These are phyloP conservation scores for Euphorbia lathyris DNA, from an alignment of 345 rosid species.

Conservation along the genomic window DNA sequence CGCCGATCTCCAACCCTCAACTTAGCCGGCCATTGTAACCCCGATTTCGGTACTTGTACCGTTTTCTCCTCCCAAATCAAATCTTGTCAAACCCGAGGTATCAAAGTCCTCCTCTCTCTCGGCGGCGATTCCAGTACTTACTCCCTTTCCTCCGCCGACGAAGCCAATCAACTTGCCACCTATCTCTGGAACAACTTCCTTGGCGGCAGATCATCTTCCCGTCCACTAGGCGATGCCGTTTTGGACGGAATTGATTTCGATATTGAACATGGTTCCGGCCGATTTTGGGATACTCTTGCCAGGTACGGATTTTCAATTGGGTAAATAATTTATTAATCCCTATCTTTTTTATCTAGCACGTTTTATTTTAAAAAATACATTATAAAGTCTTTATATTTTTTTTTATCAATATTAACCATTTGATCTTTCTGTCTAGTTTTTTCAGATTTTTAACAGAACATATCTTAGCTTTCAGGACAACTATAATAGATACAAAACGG, in stretches of 20 bases:
- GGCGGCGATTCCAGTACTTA: conserved; percentile 7
- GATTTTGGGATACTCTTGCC: conserved; percentile 17
- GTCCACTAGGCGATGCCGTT: conserved; percentile 22
- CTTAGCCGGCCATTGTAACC: conserved; percentile 22
- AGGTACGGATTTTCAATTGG: too few species aligned
- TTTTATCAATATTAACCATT: too few species aligned
- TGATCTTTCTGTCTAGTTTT: too few species aligned
- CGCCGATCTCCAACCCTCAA: conserved; percentile 13
- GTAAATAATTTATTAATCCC: too few species aligned
- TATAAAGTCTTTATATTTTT: too few species aligned
- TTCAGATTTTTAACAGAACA: too few species aligned
- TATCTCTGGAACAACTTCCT: conserved; percentile 18
- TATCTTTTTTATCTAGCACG: too few species aligned
- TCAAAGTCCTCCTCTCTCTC: conserved; percentile 15
- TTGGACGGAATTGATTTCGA: conserved; percentile 22
- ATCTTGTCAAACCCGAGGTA: conserved; percentile 13
- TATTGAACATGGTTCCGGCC: conserved; percentile 9
- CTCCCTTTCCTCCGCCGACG: conserved; percentile 17
- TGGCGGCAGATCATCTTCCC: conserved; percentile 11
- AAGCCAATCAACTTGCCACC: conserved; percentile 8
- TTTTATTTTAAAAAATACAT: too few species aligned
- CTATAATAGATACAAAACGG: too few species aligned
- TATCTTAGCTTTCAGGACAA: too few species aligned
- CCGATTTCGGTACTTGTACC: conserved; percentile 5
- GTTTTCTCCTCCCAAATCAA: not conserved